Evolutionary conservation across 2,329 filamentous ascomycete species (phyloP).

Genomic region (Aspergillus puulaauensis): DNA sequence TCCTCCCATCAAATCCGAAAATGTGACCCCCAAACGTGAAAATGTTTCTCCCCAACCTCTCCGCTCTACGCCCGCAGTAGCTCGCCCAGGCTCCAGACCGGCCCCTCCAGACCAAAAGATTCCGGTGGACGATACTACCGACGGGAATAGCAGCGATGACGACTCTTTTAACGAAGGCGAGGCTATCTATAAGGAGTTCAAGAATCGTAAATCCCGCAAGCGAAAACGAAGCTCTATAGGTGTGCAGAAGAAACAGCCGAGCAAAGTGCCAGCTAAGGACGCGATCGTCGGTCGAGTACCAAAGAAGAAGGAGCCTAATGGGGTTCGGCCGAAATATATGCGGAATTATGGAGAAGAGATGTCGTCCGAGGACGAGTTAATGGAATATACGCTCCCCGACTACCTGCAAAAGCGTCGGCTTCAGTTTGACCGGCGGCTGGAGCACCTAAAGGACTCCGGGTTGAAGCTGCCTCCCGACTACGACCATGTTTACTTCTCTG

Average conservation of each 20-base stretch:
- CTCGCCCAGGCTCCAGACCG: constrained; percentile 5
- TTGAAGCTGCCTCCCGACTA: constrained; percentile 77
- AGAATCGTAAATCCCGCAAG: constrained; percentile 57
- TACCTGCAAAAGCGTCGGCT: constrained; percentile 69
- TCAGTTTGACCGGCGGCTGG: constrained; percentile 65
- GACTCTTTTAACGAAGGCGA: constrained; percentile 40
- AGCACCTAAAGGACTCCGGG: constrained; percentile 64
- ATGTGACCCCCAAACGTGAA: background rate
- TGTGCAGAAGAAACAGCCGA: constrained; percentile 46
- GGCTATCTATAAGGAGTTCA: constrained; percentile 61
- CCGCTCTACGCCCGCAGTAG: background rate
- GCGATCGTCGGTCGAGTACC: constrained; percentile 36
- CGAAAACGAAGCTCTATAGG: constrained; percentile 53
- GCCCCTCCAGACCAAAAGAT: constrained; percentile 16
- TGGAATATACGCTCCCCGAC: constrained; percentile 65
- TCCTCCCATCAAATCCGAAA: background rate
- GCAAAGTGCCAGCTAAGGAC: constrained; percentile 43
- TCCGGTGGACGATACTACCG: constrained; percentile 21
- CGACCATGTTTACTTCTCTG: constrained; percentile 72
- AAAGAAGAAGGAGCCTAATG: constrained; percentile 30
- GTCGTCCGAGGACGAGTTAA: constrained; percentile 54
- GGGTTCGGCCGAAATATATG: constrained; percentile 26
- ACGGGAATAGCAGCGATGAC: constrained; percentile 26
- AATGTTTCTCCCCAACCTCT: background rate
- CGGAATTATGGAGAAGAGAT: constrained; percentile 45